Evolutionary conservation across 306 rosid genomes (phyloP).

Genomic region (Rubus idaeus): DNA sequence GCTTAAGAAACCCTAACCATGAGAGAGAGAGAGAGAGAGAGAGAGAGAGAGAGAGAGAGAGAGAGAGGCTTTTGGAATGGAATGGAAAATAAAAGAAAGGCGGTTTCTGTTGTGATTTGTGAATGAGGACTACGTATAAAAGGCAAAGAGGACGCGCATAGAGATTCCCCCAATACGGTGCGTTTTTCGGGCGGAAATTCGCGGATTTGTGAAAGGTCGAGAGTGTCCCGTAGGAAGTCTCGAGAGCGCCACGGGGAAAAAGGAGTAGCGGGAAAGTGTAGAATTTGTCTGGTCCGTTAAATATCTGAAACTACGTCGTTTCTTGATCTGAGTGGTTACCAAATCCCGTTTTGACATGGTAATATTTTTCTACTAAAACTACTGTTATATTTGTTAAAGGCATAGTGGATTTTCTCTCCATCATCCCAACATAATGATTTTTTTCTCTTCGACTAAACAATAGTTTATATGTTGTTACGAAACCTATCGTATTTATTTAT

Average conservation of each 20-base stretch:
- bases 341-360: too few species aligned
- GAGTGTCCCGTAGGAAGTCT: constrained; percentile 26
- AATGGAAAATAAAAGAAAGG: background rate
- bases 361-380: too few species aligned
- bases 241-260: background rate
- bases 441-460: too few species aligned
- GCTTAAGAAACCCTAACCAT: constrained; percentile 73
- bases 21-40: constrained; percentile 6
- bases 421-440: too few species aligned
- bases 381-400: too few species aligned
- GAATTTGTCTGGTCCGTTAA: background rate
- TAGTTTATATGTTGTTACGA: too few species aligned
- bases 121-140: background rate
- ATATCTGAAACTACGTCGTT: background rate
- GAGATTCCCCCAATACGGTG: constrained; percentile 35
- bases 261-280: constrained; percentile 10
- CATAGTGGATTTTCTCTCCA: too few species aligned
- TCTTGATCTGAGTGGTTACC: too few species aligned
- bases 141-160: constrained; percentile 4
- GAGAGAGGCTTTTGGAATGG: background rate
- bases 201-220: constrained; percentile 8
- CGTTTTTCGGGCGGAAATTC: constrained; percentile 27
- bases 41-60: constrained; percentile 16
- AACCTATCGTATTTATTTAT: too few species aligned
- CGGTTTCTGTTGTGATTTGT: constrained; percentile 1